Conservation (phyloP, 345 rosid genomes). For the Lumnitzera racemosa region DNA sequence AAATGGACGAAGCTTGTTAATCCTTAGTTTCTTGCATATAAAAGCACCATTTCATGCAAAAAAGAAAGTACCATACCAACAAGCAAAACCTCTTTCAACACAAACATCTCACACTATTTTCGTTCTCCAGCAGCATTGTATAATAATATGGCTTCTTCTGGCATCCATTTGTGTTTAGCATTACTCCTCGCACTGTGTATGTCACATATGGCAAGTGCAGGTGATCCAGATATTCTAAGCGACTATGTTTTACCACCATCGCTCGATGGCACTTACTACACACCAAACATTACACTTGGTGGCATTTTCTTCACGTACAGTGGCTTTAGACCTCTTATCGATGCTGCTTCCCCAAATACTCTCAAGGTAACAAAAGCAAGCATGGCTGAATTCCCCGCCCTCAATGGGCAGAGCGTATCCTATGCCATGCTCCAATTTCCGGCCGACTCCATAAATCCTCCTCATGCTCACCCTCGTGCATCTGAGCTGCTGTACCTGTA, state of each 20-base stretch:
- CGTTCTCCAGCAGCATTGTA: not conserved
- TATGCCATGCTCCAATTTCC: conserved; percentile 15
- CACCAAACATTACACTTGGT: conserved; percentile 2
- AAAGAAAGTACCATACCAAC: too few species aligned
- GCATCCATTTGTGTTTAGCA: not conserved
- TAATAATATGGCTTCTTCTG: not conserved
- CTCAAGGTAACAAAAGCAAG: conserved; percentile 12
- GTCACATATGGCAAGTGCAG: not conserved
- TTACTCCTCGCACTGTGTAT: not conserved
- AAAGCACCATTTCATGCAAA: too few species aligned
- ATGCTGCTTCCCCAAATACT: not conserved
- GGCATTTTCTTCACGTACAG: conserved; percentile 18
- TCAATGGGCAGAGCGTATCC: conserved; percentile 23
- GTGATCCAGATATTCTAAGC: conserved; percentile 14
- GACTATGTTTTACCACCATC: conserved; percentile 8
- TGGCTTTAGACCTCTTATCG: not conserved
- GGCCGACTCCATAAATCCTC: conserved; percentile 12
- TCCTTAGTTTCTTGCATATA: too few species aligned
- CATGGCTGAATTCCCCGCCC: conserved; percentile 14
- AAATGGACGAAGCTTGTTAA: too few species aligned
- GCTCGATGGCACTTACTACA: not conserved
- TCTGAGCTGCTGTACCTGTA: conserved; percentile 16
- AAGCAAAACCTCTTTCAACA: too few species aligned
- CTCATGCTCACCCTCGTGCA: conserved; percentile 21
- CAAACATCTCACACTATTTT: not conserved